Evolutionary conservation across 2,329 filamentous ascomycete species (phyloP).

Genomic region (Trichoderma breve): DNA sequence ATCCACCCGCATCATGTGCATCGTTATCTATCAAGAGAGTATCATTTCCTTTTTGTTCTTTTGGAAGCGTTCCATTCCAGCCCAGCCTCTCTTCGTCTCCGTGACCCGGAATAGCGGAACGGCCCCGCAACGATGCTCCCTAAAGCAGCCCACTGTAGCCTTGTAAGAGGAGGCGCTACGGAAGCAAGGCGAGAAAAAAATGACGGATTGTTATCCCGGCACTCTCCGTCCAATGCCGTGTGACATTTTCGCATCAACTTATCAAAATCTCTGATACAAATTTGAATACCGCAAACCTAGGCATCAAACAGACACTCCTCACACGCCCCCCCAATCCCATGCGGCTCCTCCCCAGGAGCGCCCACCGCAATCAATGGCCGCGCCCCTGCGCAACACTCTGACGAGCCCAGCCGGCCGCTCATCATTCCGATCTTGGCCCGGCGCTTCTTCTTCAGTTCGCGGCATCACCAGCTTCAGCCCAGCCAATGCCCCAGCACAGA

Average conservation of each 20-base stretch:
- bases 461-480: constrained; percentile 32
- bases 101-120: constrained; percentile 19
- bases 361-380: constrained; percentile 33
- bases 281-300: neutral
- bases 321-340: neutral
- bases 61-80: neutral
- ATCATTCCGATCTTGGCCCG: constrained; percentile 21
- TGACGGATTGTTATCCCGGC: neutral
- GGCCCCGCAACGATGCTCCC: constrained; percentile 17
- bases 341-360: constrained; percentile 19
- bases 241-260: neutral
- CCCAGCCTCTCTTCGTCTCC: neutral
- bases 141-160: constrained; percentile 15
- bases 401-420: constrained; percentile 27
- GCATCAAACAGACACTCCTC: neutral
- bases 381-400: constrained; percentile 32
- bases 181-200: neutral
- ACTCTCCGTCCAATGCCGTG: constrained; percentile 6
- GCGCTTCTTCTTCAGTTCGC: constrained; percentile 25
- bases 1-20: neutral
- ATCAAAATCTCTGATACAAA: neutral
- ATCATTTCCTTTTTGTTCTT: neutral
- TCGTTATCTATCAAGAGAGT: neutral
- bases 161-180: neutral
- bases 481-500: constrained; percentile 33